Base-by-base conservation (phyloP, 176 grass and related monocot genomes). In the Alopecurus myosuroides region DNA sequence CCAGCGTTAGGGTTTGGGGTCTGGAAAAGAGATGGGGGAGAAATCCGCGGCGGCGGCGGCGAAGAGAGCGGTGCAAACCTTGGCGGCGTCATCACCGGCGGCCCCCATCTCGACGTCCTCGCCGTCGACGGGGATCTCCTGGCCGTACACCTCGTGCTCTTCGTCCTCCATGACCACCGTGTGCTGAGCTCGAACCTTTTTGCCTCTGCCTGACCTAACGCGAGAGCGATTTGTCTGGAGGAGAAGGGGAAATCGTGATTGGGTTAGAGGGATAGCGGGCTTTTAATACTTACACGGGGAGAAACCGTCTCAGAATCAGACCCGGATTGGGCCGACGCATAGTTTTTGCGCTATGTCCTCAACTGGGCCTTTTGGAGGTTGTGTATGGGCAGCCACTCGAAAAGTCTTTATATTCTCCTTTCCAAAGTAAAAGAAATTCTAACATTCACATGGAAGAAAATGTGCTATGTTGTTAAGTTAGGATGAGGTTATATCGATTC, bases 121-220 rank as follows among this genome's bases (percentile, higher is more conserved):
- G 45, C 87, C 90, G 74, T 92, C 90, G 68, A 83, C 87, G 51
- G 90, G 87, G 49, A 92, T 86, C 67, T 92, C 90, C 87, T 92
- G 90, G 11, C 90, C 90, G 75, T 92, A 92, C 87, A 92, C 90
- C 76, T 92, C 90, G 87, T 92, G 90, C 80, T 92, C 90, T 52
- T 92, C 90, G 76, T 89, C 90, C 50, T 89, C 87, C 90, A 92
- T 92, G 46, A 78, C 86, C 83, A 70, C 41, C 68, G 56, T 58
- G 56, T 65, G 52, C 29, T 30, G 70, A 35, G 42, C 42, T 66
- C 36, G 11, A 41, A 41, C 36, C 41, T 36, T 8, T 20, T 48
- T 11, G 34, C 23, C 18, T 22, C 23, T 55, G 22, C 19, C 49
- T 11, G 8, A 40, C 51, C 30, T 23, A 63, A 73, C 12, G 48